Conservation (phyloP, 2,329 filamentous ascomycete genomes). For the Corynespora cassiicola region DNA sequence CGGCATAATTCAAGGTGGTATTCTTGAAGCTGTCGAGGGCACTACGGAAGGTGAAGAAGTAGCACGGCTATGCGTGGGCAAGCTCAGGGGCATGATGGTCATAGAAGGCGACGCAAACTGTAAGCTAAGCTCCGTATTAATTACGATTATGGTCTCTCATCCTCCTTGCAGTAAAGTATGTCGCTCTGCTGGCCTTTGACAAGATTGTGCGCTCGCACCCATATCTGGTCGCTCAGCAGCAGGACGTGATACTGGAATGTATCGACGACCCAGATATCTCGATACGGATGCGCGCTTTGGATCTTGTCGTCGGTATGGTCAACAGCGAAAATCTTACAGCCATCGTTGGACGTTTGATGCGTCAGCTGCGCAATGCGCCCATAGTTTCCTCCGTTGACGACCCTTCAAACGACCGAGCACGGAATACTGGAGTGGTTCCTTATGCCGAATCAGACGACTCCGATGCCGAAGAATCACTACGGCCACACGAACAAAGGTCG, state of each 20-base stretch:
- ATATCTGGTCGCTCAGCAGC: constrained; percentile 85
- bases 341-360: constrained; percentile 86
- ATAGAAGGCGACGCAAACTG: constrained; percentile 92
- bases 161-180: constrained; percentile 82
- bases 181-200: constrained; percentile 92
- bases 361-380: constrained; percentile 75
- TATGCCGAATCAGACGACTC: constrained; percentile 65
- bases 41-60: constrained; percentile 87
- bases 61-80: constrained; percentile 88
- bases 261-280: constrained; percentile 96
- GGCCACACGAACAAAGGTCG: constrained; percentile 56
- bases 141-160: constrained; percentile 19
- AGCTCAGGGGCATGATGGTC: constrained; percentile 92
- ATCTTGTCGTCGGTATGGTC: constrained; percentile 93
- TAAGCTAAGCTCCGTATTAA: constrained; percentile 55
- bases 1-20: constrained; percentile 95
- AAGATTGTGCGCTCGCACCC: constrained; percentile 91
- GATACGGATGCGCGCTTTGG: constrained; percentile 89
- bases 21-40: constrained; percentile 82
- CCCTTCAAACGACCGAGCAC: constrained; percentile 54
- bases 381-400: constrained; percentile 58
- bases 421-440: constrained; percentile 52
- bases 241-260: constrained; percentile 95
- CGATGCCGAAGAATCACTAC: constrained; percentile 62
- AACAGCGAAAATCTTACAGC: constrained; percentile 82